Percentiles rank a stretch among this genome's conserved stretches.
Evolutionary conservation across 2,329 filamentous ascomycete species (phyloP).

Genomic region (Chaetomium sp.): DNA sequence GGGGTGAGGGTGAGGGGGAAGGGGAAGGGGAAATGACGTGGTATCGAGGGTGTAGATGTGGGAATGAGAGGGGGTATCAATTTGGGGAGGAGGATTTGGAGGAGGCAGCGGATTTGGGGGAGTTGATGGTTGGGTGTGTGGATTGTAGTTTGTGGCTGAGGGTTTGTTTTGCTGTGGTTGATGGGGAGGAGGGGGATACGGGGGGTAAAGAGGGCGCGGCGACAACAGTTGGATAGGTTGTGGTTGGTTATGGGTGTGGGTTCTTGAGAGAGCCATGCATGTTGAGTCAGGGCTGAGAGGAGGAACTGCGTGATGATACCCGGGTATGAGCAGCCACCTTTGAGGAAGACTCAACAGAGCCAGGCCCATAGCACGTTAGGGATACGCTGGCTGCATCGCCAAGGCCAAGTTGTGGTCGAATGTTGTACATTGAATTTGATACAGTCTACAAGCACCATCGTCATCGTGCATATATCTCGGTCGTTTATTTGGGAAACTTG

Average conservation of each 20-base stretch:
- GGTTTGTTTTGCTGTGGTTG: constrained; percentile 55
- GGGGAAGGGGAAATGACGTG: constrained; percentile 31
- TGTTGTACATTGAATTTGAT: constrained; percentile 23
- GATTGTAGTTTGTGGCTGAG: constrained; percentile 63
- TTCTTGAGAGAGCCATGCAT: not conserved
- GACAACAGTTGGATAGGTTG: not conserved
- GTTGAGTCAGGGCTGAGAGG: not conserved
- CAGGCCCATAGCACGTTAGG: no score
- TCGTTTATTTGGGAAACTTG: constrained; percentile 45
- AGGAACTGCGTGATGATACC: no score
- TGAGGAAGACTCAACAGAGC: no score
- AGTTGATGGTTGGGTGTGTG: constrained; percentile 57
- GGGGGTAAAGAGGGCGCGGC: not conserved
- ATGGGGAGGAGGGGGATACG: constrained; percentile 28
- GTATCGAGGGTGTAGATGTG: constrained; percentile 56
- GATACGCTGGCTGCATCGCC: not conserved
- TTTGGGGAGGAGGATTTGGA: constrained; percentile 55
- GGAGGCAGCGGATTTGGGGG: constrained; percentile 50
- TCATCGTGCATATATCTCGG: not conserved
- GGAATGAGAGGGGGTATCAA: constrained; percentile 54
- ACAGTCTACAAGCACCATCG: constrained; percentile 20
- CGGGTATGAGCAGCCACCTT: no score
- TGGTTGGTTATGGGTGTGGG: not conserved
- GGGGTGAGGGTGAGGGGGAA: not conserved
- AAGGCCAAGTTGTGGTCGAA: not conserved